These are phyloP conservation scores for Fusarium nurragi DNA, from an alignment of 2,329 filamentous ascomycete species.

Conservation along the genomic window DNA sequence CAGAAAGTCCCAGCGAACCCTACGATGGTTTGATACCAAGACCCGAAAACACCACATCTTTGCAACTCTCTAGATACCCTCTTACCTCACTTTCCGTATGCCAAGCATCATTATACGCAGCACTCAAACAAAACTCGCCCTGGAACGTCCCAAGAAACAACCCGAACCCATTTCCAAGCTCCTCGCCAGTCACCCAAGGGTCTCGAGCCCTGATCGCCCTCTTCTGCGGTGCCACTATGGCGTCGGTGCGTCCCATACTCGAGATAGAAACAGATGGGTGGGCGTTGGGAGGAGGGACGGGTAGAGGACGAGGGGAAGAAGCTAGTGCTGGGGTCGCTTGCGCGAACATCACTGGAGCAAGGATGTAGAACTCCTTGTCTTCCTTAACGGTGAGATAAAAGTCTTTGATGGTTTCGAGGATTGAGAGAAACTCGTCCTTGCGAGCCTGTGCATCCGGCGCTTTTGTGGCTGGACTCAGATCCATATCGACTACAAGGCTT, in stretches of 20 bases:
- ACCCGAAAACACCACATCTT: conserved; percentile 1
- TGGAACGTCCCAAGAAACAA: conserved; percentile 55
- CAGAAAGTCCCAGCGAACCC: not conserved
- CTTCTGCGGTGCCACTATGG: conserved; percentile 43
- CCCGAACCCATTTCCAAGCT: conserved; percentile 51
- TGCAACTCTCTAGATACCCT: conserved; percentile 39
- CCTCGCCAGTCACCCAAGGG: conserved; percentile 58
- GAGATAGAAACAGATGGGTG: conserved; percentile 47
- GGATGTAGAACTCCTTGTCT: conserved; percentile 44
- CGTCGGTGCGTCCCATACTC: conserved; percentile 50
- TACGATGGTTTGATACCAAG: not conserved
- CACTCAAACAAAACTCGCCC: conserved; percentile 50
- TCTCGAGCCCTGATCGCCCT: conserved; percentile 45
- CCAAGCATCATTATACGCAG: conserved; percentile 56
- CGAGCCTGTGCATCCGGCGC: not conserved
- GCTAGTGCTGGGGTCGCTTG: conserved; percentile 23
- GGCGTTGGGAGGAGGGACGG: conserved; percentile 42
- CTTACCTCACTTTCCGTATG: conserved; percentile 42
- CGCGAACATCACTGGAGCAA: conserved; percentile 41
- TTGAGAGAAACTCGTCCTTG: conserved; percentile 35
- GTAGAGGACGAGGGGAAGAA: not conserved
- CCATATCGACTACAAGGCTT: conserved; percentile 43
- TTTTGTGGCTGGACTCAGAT: not conserved
- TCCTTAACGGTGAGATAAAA: conserved; percentile 46
- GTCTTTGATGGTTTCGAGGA: conserved; percentile 39